Evolutionary conservation across 2,329 filamentous ascomycete species (phyloP).

Genomic region (Ilyonectria mors-panacis): DNA sequence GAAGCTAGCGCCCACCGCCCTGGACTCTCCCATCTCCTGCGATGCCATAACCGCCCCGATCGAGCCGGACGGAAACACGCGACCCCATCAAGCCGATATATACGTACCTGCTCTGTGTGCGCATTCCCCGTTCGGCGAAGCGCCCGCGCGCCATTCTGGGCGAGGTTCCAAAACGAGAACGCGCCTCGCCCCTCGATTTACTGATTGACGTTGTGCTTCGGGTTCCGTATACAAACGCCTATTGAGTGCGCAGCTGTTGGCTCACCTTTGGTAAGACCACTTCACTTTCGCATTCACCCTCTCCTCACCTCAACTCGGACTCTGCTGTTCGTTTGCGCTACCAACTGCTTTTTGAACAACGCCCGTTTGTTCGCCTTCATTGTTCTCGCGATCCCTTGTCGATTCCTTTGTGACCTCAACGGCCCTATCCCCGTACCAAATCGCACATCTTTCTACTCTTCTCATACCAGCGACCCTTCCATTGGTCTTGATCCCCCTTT

Average conservation of each 20-base stretch:
- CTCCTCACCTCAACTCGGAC: constrained; percentile 6
- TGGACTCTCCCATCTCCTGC: constrained; percentile 12
- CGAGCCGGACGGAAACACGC: constrained; percentile 7
- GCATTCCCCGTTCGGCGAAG: neutral
- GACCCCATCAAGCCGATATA: neutral
- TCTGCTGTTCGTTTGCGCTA: neutral
- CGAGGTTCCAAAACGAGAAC: constrained; percentile 11
- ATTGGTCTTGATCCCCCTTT: constrained; percentile 1
- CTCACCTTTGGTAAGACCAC: constrained; percentile 22
- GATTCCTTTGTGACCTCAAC: neutral
- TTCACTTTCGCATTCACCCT: constrained; percentile 1
- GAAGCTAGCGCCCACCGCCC: constrained; percentile 9
- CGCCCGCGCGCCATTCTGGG: constrained; percentile 6
- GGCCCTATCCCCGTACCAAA: neutral
- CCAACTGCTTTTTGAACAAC: neutral
- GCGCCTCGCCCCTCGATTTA: constrained; percentile 18
- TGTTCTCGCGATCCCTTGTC: neutral
- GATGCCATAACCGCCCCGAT: constrained; percentile 18
- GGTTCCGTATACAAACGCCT: neutral
- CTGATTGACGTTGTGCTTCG: neutral
- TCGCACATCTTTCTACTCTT: neutral
- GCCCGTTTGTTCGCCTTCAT: neutral
- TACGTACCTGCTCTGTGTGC: neutral
- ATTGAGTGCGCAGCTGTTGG: neutral
- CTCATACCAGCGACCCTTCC: neutral